Evolutionary conservation across 2,329 filamentous ascomycete genomes (phyloP).

Genomic region (Aaosphaeria arxii): DNA sequence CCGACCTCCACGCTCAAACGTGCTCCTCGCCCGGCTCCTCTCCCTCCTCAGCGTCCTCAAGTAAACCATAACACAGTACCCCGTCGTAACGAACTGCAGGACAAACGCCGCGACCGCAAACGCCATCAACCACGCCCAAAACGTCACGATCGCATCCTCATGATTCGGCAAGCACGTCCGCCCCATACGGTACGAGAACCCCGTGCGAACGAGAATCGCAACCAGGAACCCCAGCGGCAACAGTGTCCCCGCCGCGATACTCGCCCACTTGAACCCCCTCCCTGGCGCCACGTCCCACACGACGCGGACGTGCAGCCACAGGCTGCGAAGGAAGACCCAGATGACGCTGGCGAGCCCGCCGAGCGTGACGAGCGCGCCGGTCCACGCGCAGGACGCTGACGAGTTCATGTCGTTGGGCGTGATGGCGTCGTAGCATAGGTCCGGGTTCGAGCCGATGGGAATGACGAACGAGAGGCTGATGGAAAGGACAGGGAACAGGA

Average conservation of each 20-base stretch:
- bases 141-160: conserved; percentile 29
- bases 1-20: neutral
- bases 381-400: conserved; percentile 72
- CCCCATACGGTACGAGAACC: conserved; percentile 40
- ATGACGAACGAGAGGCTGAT: conserved; percentile 86
- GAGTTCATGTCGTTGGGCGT: conserved; percentile 81
- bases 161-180: conserved; percentile 34
- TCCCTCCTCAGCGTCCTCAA: conserved; percentile 16
- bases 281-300: conserved; percentile 36
- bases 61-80: conserved; percentile 35
- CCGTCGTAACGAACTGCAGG: conserved; percentile 28
- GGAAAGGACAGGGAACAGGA: conserved; percentile 66
- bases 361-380: conserved; percentile 72
- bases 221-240: conserved; percentile 30
- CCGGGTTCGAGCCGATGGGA: conserved; percentile 68
- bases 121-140: conserved; percentile 37
- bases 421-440: conserved; percentile 77
- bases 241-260: conserved; percentile 26
- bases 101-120: conserved; percentile 27
- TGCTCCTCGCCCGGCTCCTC: neutral
- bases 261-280: conserved; percentile 23
- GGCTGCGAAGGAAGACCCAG: conserved; percentile 55
- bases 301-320: conserved; percentile 39
- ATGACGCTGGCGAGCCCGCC: conserved; percentile 77
- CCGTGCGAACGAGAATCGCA: conserved; percentile 24